phyloP scores from a whole-genome alignment of 2,329 filamentous ascomycete genomes.

The Fusarium austroafricanum region DNA sequence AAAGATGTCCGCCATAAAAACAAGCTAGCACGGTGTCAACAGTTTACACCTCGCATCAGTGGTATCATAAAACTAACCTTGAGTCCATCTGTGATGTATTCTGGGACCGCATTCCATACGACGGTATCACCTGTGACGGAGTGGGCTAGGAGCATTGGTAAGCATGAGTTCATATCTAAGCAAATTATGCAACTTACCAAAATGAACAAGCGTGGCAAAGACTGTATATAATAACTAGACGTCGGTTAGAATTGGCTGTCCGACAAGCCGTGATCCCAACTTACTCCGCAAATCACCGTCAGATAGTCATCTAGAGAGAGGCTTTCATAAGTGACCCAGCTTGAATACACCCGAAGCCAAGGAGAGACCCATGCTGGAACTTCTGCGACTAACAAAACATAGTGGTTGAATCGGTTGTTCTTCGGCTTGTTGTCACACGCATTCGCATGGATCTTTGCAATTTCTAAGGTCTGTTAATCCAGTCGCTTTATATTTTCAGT shows the following conservation, averaged over 20 bases:
- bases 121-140: slow-evolving; percentile 7
- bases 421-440: slow-evolving; percentile 49
- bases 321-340: slow-evolving; percentile 48
- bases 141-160: slow-evolving; percentile 16
- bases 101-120: slow-evolving; percentile 6
- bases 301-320: slow-evolving; percentile 56
- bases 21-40: slow-evolving; percentile 37
- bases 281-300: slow-evolving; percentile 51
- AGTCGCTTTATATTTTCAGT: not conserved
- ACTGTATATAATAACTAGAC: slow-evolving; percentile 42
- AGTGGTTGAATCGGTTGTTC: slow-evolving; percentile 49
- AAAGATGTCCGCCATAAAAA: slow-evolving; percentile 49
- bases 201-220: slow-evolving; percentile 27
- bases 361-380: slow-evolving; percentile 51
- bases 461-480: slow-evolving; percentile 41
- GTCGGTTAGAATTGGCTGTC: not conserved
- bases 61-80: slow-evolving; percentile 14
- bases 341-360: slow-evolving; percentile 52
- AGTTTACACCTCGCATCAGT: no score
- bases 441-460: slow-evolving; percentile 49
- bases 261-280: not conserved
- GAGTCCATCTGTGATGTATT: slow-evolving; percentile 22
- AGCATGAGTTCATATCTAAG: not conserved
- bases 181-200: slow-evolving; percentile 7
- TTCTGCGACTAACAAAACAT: slow-evolving; percentile 53